These are phyloP conservation scores for Trametes villosa DNA, from an alignment of 768 basidiomycete genomes.

Conservation along the genomic window DNA sequence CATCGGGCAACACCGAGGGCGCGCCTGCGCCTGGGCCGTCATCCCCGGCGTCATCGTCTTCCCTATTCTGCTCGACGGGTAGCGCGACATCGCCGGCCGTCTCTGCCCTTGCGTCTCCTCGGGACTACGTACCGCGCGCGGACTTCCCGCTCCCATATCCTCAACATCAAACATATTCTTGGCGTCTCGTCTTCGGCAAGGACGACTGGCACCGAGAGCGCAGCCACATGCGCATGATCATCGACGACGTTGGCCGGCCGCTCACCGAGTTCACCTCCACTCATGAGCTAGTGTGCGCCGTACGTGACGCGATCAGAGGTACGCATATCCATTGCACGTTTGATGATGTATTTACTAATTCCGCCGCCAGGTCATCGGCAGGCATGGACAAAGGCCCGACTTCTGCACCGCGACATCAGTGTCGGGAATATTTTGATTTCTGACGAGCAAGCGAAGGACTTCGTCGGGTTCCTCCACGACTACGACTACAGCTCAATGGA, in stretches of 20 bases:
- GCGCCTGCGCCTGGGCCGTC: neutral
- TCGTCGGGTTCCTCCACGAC: constrained; percentile 12
- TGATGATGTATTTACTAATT: neutral
- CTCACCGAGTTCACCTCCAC: constrained; percentile 15
- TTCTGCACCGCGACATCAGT: constrained; percentile 29
- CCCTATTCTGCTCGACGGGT: neutral
- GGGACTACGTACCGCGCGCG: neutral
- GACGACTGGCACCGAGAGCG: constrained; percentile 1
- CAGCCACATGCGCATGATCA: constrained; percentile 18
- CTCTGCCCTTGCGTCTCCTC: neutral
- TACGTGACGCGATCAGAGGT: constrained; percentile 14
- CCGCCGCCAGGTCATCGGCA: constrained; percentile 14
- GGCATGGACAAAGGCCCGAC: constrained; percentile 9
- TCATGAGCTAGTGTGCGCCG: constrained; percentile 4
- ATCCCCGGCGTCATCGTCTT: neutral
- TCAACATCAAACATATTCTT: constrained; percentile 12
- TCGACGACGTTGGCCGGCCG: constrained; percentile 9
- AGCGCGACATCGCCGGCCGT: neutral
- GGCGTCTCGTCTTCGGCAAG: neutral
- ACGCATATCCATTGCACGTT: neutral
- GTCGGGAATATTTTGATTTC: constrained; percentile 27
- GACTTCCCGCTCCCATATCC: neutral
- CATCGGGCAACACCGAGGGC: neutral
- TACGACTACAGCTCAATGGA: constrained; percentile 8
- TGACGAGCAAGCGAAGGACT: neutral